A percentile compares a stretch with the other conserved stretches of the same genome.
phyloP scores from a whole-genome alignment of 495 filamentous ascomycete genomes.

The Penicillium cosmopolitanum region DNA sequence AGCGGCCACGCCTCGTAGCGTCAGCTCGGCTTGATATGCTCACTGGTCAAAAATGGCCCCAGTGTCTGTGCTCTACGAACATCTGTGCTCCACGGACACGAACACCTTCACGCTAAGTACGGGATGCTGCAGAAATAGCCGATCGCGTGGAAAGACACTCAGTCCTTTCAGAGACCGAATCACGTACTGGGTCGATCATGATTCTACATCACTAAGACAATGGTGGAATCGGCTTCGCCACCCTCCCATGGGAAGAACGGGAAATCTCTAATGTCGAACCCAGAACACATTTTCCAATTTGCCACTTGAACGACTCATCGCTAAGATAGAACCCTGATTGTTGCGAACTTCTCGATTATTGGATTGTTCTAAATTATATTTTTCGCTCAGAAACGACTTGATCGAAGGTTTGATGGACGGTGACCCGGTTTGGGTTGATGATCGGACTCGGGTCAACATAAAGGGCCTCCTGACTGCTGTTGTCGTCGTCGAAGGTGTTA shows the following conservation, averaged over 20 bases:
- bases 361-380: neutral
- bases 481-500: neutral
- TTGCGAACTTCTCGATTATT: too few relatives aligned
- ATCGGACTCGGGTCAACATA: neutral
- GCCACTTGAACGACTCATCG: too few relatives aligned
- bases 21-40: neutral
- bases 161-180: too few relatives aligned
- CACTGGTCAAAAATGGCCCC: neutral
- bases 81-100: neutral
- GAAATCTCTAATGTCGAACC: too few relatives aligned
- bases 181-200: too few relatives aligned
- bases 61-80: neutral
- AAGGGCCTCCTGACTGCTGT: constrained; percentile 21
- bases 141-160: neutral
- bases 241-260: too few relatives aligned
- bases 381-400: neutral
- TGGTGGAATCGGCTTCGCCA: too few relatives aligned
- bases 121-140: constrained; percentile 1
- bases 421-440: neutral
- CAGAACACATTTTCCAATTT: too few relatives aligned
- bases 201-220: too few relatives aligned
- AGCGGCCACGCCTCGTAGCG: neutral
- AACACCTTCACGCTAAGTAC: neutral
- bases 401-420: neutral
- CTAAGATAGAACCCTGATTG: too few relatives aligned